Percentiles rank a stretch among this genome's conserved stretches.
phyloP scores from a whole-genome alignment of 1,284 basidiomycete species.

The Malassezia sympodialis region DNA sequence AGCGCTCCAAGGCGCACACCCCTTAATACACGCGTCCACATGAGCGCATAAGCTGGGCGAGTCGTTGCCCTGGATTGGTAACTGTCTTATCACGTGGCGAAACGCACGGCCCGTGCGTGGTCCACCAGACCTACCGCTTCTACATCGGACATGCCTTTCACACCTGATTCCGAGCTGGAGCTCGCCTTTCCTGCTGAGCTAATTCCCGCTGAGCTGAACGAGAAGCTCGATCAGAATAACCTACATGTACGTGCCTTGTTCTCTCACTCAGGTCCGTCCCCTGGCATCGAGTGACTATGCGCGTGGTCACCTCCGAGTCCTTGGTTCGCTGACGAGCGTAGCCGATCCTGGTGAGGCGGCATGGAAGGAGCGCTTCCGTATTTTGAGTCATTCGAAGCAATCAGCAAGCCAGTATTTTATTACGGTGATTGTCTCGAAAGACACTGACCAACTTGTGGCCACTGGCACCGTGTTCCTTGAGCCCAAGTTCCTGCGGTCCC shows the following conservation, averaged over 20 bases:
- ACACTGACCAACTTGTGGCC: constrained; percentile 68
- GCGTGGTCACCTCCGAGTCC: constrained; percentile 72
- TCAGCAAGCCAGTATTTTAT: constrained; percentile 58
- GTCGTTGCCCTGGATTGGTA: not conserved
- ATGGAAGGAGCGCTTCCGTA: constrained; percentile 33
- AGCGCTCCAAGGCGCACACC: not conserved
- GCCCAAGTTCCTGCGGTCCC: constrained; percentile 76
- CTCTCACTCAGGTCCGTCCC: constrained; percentile 63
- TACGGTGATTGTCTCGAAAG: constrained; percentile 68
- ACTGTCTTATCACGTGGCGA: not conserved
- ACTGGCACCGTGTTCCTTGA: constrained; percentile 77
- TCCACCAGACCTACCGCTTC: not conserved
- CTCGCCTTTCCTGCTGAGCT: constrained; percentile 63
- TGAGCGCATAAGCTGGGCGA: not conserved
- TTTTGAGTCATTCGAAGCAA: constrained; percentile 8
- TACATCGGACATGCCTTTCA: constrained; percentile 51
- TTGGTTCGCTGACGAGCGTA: constrained; percentile 66
- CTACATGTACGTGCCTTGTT: constrained; percentile 53
- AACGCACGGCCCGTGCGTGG: not conserved
- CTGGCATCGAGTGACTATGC: constrained; percentile 73
- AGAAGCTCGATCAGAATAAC: constrained; percentile 54
- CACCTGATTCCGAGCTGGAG: constrained; percentile 61
- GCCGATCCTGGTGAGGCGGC: constrained; percentile 65
- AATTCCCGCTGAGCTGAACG: constrained; percentile 58
- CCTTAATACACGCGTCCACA: not conserved